Percentiles rank a stretch among this genome's conserved stretches.
Evolutionary conservation across 2,329 filamentous ascomycete genomes (phyloP).

Genomic region (Onygena corvina): DNA sequence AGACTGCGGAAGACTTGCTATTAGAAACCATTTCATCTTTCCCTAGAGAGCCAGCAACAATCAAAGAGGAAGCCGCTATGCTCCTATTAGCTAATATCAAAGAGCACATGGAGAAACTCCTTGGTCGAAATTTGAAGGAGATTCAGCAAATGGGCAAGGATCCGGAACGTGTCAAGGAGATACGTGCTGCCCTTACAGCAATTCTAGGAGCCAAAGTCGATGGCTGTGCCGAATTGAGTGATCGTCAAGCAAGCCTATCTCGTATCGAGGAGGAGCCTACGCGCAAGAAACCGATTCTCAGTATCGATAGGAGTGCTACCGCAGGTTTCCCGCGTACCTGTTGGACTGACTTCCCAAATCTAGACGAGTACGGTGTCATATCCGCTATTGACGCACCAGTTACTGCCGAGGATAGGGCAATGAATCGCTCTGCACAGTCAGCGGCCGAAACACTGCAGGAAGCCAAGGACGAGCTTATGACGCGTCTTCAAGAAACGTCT

Average conservation of each 20-base stretch:
- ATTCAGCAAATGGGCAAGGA: conserved; percentile 38
- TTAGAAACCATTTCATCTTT: conserved; percentile 36
- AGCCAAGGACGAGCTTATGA: conserved; percentile 41
- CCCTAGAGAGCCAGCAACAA: conserved; percentile 32
- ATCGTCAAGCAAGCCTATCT: conserved; percentile 11
- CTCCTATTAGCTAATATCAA: conserved; percentile 38
- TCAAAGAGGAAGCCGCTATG: conserved; percentile 38
- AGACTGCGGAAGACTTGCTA: conserved; percentile 34
- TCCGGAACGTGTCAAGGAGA: conserved; percentile 35
- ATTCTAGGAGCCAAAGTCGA: conserved; percentile 36
- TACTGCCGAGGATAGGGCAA: conserved; percentile 35
- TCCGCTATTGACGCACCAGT: conserved; percentile 29
- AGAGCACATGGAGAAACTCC: conserved; percentile 38
- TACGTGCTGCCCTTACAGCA: conserved; percentile 33
- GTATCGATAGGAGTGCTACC: conserved; percentile 31
- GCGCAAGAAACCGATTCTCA: conserved; percentile 32
- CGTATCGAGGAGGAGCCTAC: conserved; percentile 23
- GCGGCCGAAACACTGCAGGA: conserved; percentile 40
- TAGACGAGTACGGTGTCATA: conserved; percentile 31
- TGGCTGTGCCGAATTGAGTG: conserved; percentile 33
- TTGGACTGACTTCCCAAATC: conserved; percentile 35
- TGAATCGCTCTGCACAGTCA: conserved; percentile 37
- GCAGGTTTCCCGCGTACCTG: conserved; percentile 31
- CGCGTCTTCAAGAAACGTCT: conserved; percentile 36
- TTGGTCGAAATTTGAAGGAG: conserved; percentile 33